A percentile compares a stretch with the other conserved stretches of the same genome.
Evolutionary conservation across 2,329 filamentous ascomycete species (phyloP).

Genomic region (Thelonectria olida): DNA sequence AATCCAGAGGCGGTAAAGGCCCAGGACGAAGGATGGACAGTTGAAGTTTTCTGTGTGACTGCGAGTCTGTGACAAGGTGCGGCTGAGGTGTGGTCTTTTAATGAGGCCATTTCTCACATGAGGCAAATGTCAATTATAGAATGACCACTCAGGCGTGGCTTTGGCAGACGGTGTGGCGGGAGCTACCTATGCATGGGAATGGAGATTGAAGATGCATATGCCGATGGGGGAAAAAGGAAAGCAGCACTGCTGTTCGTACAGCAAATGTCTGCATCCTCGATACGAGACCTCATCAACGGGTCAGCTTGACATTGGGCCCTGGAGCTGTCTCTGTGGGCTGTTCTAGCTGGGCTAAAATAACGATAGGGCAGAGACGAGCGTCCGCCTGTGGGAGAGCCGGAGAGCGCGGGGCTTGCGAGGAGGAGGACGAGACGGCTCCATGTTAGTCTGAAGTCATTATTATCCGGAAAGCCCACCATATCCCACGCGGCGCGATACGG

Average conservation of each 20-base stretch:
- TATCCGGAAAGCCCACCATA: no score
- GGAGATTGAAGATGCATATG: conserved; percentile 8
- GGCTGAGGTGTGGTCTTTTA: conserved; percentile 12
- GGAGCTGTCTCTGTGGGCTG: background rate
- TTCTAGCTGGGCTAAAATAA: background rate
- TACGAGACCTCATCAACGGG: conserved; percentile 3
- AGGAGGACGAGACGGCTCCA: no score
- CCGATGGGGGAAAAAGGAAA: background rate
- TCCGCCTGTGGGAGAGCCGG: background rate
- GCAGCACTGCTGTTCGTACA: background rate
- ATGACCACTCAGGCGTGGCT: background rate
- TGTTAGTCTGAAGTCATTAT: no score
- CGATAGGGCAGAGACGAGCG: background rate
- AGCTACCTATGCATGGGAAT: conserved; percentile 8
- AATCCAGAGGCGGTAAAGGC: conserved; percentile 24
- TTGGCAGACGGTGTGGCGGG: conserved; percentile 8
- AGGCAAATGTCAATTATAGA: background rate
- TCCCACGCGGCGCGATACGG: no score
- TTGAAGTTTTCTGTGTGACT: background rate
- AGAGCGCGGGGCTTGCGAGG: no score
- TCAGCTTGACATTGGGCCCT: background rate
- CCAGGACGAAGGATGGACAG: no score
- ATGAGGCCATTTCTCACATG: conserved; percentile 19
- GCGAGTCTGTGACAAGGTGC: background rate
- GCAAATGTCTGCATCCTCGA: background rate